Evolutionary conservation across 805 yeast species (phyloP).

Genomic region (Saccharomycopsis sp.): DNA sequence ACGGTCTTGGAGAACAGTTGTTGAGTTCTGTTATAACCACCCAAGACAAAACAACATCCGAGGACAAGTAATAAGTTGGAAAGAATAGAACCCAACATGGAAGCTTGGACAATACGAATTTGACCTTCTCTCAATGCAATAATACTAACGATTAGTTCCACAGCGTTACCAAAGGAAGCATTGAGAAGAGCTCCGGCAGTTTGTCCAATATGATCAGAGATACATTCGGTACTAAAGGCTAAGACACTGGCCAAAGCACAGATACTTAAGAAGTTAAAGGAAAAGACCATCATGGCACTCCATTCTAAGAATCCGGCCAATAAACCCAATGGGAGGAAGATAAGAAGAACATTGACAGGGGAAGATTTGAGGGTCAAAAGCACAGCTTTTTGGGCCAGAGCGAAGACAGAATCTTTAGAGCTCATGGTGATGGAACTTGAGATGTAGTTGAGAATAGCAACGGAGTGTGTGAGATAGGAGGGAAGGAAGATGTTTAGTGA

Average conservation of each 20-base stretch:
- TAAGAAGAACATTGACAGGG: conserved; percentile 63
- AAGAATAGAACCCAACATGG: conserved; percentile 90
- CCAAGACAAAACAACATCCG: conserved; percentile 92
- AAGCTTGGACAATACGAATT: conserved; percentile 90
- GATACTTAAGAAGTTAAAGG: conserved; percentile 78
- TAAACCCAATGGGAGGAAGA: conserved; percentile 86
- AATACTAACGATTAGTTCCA: conserved; percentile 87
- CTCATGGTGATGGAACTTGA: no score
- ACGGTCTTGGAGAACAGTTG: conserved; percentile 92
- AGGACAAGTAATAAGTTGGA: conserved; percentile 82
- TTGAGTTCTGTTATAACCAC: conserved; percentile 78
- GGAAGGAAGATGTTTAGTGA: no score
- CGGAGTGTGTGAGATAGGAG: no score
- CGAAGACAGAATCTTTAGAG: no score
- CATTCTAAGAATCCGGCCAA: conserved; percentile 53
- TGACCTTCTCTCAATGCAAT: conserved; percentile 83
- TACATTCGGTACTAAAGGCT: conserved; percentile 89
- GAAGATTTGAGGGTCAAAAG: conserved; percentile 33
- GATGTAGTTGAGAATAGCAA: no score
- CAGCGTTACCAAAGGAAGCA: conserved; percentile 97
- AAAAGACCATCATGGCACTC: conserved; percentile 47
- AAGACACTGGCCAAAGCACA: conserved; percentile 86
- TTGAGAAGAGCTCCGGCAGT: conserved; percentile 89
- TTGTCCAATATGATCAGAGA: conserved; percentile 80
- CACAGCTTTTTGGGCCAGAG: not conserved